Conservation (phyloP, 2,329 filamentous ascomycete genomes). For the Stemphylium vesicarium region DNA sequence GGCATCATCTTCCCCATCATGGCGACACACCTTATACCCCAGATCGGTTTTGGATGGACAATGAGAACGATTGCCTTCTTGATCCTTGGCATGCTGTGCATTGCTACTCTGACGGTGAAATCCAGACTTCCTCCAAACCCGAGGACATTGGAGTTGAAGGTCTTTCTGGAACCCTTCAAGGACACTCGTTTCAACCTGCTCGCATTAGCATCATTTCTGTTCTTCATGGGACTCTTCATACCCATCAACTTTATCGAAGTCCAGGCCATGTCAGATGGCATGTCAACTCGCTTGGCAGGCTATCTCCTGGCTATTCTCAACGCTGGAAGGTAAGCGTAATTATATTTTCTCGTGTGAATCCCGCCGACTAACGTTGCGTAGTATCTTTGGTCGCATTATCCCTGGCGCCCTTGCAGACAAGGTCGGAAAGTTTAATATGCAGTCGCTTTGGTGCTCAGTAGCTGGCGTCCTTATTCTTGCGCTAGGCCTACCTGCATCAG, state of each 20-base stretch:
- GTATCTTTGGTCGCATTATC: constrained; percentile 63
- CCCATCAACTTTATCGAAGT: constrained; percentile 58
- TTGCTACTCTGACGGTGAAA: constrained; percentile 61
- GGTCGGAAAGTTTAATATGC: constrained; percentile 61
- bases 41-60: not conserved
- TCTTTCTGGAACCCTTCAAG: constrained; percentile 42
- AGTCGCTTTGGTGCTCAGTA: constrained; percentile 34
- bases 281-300: constrained; percentile 55
- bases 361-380: constrained; percentile 14
- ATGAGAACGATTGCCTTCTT: not conserved
- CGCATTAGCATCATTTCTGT: constrained; percentile 59
- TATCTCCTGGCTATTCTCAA: constrained; percentile 63
- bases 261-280: constrained; percentile 55
- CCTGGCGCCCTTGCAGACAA: constrained; percentile 62
- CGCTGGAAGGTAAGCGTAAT: constrained; percentile 55
- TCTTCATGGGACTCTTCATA: constrained; percentile 67
- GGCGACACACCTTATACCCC: constrained; percentile 55
- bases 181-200: constrained; percentile 55
- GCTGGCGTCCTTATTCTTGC: constrained; percentile 55
- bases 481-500: constrained; percentile 55
- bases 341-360: not conserved
- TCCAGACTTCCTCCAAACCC: constrained; percentile 56
- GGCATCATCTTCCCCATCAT: not conserved
- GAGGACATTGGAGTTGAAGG: constrained; percentile 38
- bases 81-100: constrained; percentile 61